Conservation (phyloP, 2,329 filamentous ascomycete genomes). For the Trichoderma lentiforme region DNA sequence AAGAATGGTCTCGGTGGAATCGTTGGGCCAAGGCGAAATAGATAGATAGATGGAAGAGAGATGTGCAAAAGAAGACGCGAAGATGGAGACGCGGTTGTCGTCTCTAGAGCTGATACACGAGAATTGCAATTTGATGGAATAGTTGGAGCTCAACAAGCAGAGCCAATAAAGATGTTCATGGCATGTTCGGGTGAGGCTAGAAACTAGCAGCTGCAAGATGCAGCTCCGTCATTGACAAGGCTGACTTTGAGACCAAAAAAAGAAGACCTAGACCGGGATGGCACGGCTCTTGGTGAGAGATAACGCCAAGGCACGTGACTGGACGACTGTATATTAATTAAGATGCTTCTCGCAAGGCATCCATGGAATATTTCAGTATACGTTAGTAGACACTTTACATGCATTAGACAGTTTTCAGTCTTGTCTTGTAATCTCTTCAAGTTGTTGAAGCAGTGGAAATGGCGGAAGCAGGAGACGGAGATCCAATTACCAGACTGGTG, state of each 20-base stretch:
- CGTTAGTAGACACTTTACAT: not conserved
- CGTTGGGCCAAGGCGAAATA: not conserved
- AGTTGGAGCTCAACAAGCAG: not conserved
- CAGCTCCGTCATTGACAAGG: slow-evolving; percentile 14
- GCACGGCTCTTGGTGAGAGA: not conserved
- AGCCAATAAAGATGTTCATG: not conserved
- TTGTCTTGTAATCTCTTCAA: not conserved
- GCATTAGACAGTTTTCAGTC: not conserved
- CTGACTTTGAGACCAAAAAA: not conserved
- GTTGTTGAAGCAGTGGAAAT: not conserved
- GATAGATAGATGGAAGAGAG: not conserved
- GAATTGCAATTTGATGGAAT: not conserved
- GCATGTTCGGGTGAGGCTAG: not conserved
- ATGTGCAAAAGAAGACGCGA: not conserved
- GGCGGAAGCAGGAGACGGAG: not conserved
- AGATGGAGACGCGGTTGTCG: not conserved
- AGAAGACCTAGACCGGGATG: not conserved
- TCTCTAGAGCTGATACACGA: not conserved
- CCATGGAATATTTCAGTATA: not conserved
- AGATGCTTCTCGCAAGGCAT: not conserved
- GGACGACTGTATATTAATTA: not conserved
- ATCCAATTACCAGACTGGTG: not conserved
- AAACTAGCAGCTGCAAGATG: not conserved
- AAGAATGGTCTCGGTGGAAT: not conserved
- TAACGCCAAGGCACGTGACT: slow-evolving; percentile 19